A percentile compares a stretch with the other conserved stretches of the same genome.
Evolutionary conservation across 805 yeast species (phyloP).

Genomic region (Myxozyma neglecta): DNA sequence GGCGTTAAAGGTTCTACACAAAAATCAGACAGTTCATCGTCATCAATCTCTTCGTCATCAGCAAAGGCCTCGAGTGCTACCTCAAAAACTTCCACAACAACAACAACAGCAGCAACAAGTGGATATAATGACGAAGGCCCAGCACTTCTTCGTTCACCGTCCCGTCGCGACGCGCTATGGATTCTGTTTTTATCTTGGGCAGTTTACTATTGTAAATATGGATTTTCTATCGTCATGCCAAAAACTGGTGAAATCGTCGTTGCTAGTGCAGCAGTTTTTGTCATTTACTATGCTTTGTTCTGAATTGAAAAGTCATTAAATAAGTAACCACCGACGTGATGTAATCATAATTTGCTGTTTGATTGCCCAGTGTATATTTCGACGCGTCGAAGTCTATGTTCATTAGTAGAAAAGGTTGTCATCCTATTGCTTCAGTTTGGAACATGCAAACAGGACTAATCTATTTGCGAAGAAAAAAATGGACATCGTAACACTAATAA

Average conservation of each 20-base stretch:
- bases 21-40: not conserved
- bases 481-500: too few species aligned
- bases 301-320: not conserved
- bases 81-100: too few species aligned
- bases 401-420: too few species aligned
- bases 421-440: too few species aligned
- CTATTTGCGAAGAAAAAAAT: too few species aligned
- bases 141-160: slow-evolving; percentile 10
- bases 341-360: too few species aligned
- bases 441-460: too few species aligned
- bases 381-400: too few species aligned
- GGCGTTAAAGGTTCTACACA: not conserved
- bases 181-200: slow-evolving; percentile 16
- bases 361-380: too few species aligned
- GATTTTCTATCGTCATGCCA: slow-evolving; percentile 15
- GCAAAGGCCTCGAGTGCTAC: too few species aligned
- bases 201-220: slow-evolving; percentile 28
- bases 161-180: slow-evolving; percentile 17
- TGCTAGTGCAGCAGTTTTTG: slow-evolving; percentile 13
- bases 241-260: slow-evolving; percentile 7
- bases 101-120: not conserved
- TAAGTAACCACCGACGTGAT: too few species aligned
- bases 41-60: not conserved
- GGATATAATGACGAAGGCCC: not conserved
- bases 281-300: slow-evolving; percentile 21